phyloP scores from a whole-genome alignment of 176 grass and related monocot genomes.

The Dendrocalamus sinicus region DNA sequence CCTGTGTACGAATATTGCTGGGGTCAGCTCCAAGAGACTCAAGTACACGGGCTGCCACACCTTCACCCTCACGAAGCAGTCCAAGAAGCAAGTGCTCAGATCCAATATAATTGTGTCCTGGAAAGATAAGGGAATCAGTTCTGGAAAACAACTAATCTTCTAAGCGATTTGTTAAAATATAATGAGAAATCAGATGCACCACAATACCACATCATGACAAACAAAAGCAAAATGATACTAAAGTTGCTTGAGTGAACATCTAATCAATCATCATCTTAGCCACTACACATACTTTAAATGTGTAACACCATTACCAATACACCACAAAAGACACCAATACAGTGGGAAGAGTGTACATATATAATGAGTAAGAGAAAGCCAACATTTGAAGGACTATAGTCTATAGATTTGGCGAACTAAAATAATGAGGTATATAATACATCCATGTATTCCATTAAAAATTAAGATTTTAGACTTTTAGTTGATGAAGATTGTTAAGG shows the following conservation, averaged over 20 bases:
- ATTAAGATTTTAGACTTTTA: not conserved
- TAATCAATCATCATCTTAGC: not conserved
- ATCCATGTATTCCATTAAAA: constrained; percentile 13
- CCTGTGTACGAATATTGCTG: constrained; percentile 88
- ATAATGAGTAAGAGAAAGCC: not conserved
- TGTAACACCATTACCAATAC: not conserved
- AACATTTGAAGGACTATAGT: not conserved
- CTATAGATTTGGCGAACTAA: not conserved
- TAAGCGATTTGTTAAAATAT: not conserved
- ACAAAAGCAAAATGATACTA: constrained; percentile 12
- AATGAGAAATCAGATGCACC: constrained; percentile 4
- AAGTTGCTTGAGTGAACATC: not conserved
- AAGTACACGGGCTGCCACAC: constrained; percentile 85
- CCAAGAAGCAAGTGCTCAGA: constrained; percentile 98
- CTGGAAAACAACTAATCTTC: constrained; percentile 31
- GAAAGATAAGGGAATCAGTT: constrained; percentile 42
- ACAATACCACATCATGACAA: not conserved
- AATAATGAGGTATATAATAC: not conserved
- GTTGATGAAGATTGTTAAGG: not conserved
- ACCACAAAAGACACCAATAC: not conserved
- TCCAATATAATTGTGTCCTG: constrained; percentile 97
- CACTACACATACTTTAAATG: not conserved
- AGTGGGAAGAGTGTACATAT: not conserved
- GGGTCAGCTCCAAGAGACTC: constrained; percentile 88
- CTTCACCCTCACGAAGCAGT: constrained; percentile 89